These are phyloP conservation scores for Penicillium sp. DNA, from an alignment of 2,329 filamentous ascomycete species.

Conservation along the genomic window DNA sequence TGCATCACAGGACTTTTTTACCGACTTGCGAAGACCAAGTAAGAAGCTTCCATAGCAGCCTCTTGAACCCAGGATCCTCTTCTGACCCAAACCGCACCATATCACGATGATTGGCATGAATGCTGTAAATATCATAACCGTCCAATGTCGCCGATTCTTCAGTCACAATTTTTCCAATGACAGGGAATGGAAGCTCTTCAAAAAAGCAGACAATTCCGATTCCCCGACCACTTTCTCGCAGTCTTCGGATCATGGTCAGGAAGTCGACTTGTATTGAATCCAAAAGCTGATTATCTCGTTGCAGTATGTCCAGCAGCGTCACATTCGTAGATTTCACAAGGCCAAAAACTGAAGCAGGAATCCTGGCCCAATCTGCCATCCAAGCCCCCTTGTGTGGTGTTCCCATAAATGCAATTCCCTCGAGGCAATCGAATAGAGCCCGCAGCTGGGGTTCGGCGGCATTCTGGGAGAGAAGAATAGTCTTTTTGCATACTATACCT, in stretches of 20 bases:
- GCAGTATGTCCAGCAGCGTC: background rate
- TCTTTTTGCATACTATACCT: constrained; percentile 1
- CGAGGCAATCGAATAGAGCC: background rate
- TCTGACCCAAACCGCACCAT: background rate
- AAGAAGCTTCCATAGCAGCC: background rate
- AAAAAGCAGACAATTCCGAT: background rate
- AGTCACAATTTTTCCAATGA: background rate
- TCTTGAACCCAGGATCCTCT: constrained; percentile 1
- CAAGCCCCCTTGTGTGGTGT: constrained; percentile 1
- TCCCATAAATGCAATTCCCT: constrained; percentile 2
- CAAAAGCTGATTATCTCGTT: background rate
- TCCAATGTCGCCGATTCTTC: background rate
- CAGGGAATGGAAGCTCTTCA: background rate
- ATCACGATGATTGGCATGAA: background rate
- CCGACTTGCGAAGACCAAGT: constrained; percentile 1
- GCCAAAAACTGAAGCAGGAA: background rate
- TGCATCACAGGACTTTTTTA: background rate
- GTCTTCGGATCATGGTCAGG: background rate
- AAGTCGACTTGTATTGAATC: background rate
- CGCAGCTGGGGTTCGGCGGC: background rate
- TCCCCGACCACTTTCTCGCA: background rate
- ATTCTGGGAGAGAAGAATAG: background rate
- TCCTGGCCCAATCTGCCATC: constrained; percentile 3
- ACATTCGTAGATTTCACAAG: constrained; percentile 1
- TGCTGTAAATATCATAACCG: background rate